phyloP scores from a whole-genome alignment of 768 basidiomycete species.

The Amanita rimosa region DNA sequence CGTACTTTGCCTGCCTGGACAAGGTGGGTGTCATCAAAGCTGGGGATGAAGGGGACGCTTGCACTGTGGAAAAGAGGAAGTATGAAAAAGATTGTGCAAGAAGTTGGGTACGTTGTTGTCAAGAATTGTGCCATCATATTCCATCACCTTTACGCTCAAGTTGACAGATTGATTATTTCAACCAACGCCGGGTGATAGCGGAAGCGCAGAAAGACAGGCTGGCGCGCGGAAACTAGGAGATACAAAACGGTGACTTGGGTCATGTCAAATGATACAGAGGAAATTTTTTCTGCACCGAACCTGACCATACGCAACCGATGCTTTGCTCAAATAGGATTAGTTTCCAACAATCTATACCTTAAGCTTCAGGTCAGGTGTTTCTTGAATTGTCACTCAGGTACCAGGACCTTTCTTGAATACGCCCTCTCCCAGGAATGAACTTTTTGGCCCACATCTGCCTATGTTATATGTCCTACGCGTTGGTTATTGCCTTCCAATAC shows the following conservation, averaged over 20 bases:
- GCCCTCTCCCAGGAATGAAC: too few species aligned
- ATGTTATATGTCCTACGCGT: too few species aligned
- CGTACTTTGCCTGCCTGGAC: conserved; percentile 82
- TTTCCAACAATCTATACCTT: not conserved
- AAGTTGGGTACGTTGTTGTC: conserved; percentile 64
- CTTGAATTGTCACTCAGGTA: too few species aligned
- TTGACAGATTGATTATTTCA: conserved; percentile 84
- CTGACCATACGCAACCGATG: not conserved
- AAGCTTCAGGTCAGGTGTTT: too few species aligned
- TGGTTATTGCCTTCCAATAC: too few species aligned
- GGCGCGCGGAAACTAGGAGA: conserved; percentile 28
- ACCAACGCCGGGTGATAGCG: conserved; percentile 76
- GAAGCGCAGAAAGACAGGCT: conserved; percentile 70
- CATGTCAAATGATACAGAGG: not conserved
- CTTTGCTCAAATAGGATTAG: not conserved
- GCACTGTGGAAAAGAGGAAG: conserved; percentile 37
- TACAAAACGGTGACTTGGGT: conserved; percentile 18
- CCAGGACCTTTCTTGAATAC: too few species aligned
- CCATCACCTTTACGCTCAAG: not conserved
- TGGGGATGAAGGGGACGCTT: conserved; percentile 57
- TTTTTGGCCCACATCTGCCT: too few species aligned
- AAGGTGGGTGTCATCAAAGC: conserved; percentile 54
- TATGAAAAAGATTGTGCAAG: conserved; percentile 75
- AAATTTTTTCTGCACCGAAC: not conserved
- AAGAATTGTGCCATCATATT: not conserved